Evolutionary conservation across 2,329 filamentous ascomycete species (phyloP).

Genomic region (Penicillium glabrum): DNA sequence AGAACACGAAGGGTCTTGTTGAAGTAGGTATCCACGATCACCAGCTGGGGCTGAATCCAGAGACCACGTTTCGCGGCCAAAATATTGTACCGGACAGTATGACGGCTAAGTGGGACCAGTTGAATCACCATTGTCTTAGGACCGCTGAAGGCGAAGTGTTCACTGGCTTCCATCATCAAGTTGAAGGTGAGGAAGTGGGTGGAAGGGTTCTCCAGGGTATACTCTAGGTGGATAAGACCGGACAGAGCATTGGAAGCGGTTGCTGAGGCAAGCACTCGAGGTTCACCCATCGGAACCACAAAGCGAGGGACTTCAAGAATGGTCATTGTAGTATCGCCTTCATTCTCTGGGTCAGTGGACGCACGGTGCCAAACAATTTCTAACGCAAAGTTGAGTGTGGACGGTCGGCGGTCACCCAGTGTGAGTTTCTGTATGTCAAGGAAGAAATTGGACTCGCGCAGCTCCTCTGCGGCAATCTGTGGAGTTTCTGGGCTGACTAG

Average conservation of each 20-base stretch:
- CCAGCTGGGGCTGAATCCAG: slow-evolving; percentile 72
- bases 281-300: slow-evolving; percentile 77
- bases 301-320: slow-evolving; percentile 76
- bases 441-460: slow-evolving; percentile 71
- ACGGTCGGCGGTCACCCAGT: slow-evolving; percentile 77
- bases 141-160: slow-evolving; percentile 90
- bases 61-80: slow-evolving; percentile 63
- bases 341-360: slow-evolving; percentile 24
- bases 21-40: slow-evolving; percentile 87
- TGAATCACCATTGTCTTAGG: slow-evolving; percentile 78
- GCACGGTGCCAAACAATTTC: slow-evolving; percentile 71
- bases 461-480: slow-evolving; percentile 63
- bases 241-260: slow-evolving; percentile 33
- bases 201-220: slow-evolving; percentile 89
- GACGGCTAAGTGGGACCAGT: slow-evolving; percentile 76
- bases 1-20: slow-evolving; percentile 83
- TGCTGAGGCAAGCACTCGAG: slow-evolving; percentile 69
- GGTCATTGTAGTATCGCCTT: slow-evolving; percentile 59
- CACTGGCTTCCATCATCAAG: slow-evolving; percentile 85
- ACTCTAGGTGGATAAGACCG: slow-evolving; percentile 52
- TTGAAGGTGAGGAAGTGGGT: slow-evolving; percentile 94
- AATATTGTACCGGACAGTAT: slow-evolving; percentile 71
- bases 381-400: slow-evolving; percentile 72
- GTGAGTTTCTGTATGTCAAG: slow-evolving; percentile 72
- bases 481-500: slow-evolving; percentile 29